phyloP scores from a whole-genome alignment of 2,329 filamentous ascomycete species.

The Coniella vitis region DNA sequence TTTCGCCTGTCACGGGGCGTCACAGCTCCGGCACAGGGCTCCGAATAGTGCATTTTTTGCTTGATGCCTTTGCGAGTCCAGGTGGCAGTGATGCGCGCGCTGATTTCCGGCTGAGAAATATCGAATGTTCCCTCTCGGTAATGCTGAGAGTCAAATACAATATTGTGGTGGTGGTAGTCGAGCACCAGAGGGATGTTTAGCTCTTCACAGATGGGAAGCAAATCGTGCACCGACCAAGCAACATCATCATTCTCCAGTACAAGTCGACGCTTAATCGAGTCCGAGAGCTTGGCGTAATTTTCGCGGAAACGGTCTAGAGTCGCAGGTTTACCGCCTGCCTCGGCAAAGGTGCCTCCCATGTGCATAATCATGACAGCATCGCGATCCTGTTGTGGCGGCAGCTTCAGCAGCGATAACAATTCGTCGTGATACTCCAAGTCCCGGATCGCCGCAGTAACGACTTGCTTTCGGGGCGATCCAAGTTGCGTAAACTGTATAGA shows the following conservation, averaged over 20 bases:
- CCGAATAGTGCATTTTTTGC: constrained; percentile 97
- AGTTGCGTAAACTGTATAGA: constrained; percentile 70
- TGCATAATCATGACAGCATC: constrained; percentile 94
- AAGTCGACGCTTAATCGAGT: constrained; percentile 68
- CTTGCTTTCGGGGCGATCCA: constrained; percentile 70
- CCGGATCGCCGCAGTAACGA: constrained; percentile 68
- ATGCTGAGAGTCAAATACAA: constrained; percentile 67
- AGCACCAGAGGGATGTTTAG: constrained; percentile 89
- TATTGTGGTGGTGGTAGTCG: constrained; percentile 94
- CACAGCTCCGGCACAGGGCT: constrained; percentile 68
- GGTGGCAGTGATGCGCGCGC: constrained; percentile 70
- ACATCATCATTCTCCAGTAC: constrained; percentile 96
- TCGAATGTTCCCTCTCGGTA: constrained; percentile 80
- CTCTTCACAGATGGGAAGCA: constrained; percentile 85
- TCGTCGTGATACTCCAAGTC: constrained; percentile 88
- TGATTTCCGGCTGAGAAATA: constrained; percentile 58
- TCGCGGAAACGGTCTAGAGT: constrained; percentile 71
- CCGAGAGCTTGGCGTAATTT: constrained; percentile 61
- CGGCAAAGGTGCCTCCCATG: constrained; percentile 72
- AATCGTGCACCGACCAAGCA: constrained; percentile 83
- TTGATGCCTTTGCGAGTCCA: constrained; percentile 80
- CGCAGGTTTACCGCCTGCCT: constrained; percentile 65
- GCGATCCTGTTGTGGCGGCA: constrained; percentile 70
- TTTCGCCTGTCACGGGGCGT: constrained; percentile 75
- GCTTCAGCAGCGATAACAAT: constrained; percentile 66